Conservation (phyloP, 352 stramenopile species). For the Globisporangium cylindrosporum region DNA sequence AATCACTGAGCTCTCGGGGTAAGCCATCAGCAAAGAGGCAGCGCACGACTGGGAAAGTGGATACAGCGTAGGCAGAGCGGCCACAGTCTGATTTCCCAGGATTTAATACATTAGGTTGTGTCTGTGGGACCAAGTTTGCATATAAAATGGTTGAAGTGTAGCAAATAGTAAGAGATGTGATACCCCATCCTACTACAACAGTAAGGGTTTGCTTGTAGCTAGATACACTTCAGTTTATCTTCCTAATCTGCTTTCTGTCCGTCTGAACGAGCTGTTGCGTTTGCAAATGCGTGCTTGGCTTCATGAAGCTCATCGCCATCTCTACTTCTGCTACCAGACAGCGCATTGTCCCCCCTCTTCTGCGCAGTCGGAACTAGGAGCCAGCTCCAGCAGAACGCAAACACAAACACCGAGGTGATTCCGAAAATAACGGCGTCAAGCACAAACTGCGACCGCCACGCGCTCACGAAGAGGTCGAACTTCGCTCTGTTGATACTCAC, state of each 20-base stretch:
- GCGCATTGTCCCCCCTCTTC: neutral
- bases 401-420: neutral
- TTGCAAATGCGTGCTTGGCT: neutral
- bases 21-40: neutral
- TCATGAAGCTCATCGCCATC: neutral
- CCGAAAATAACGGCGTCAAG: neutral
- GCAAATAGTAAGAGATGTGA: neutral
- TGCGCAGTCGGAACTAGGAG: neutral
- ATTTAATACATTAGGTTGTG: neutral
- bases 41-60: neutral
- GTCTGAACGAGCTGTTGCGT: neutral
- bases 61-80: neutral
- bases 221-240: neutral
- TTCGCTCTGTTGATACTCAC: conserved; percentile 4
- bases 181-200: neutral
- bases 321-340: neutral
- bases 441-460: neutral
- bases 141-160: neutral
- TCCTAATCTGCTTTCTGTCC: neutral
- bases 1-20: too few relatives aligned
- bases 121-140: neutral
- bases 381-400: conserved; percentile 1
- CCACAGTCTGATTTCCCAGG: neutral
- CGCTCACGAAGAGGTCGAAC: conserved; percentile 3
- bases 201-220: neutral